Evolutionary conservation across 2,329 filamentous ascomycete species (phyloP), one percentile per base, ranked within the genome.

Genomic region (Trichoderma atroviride): DNA sequence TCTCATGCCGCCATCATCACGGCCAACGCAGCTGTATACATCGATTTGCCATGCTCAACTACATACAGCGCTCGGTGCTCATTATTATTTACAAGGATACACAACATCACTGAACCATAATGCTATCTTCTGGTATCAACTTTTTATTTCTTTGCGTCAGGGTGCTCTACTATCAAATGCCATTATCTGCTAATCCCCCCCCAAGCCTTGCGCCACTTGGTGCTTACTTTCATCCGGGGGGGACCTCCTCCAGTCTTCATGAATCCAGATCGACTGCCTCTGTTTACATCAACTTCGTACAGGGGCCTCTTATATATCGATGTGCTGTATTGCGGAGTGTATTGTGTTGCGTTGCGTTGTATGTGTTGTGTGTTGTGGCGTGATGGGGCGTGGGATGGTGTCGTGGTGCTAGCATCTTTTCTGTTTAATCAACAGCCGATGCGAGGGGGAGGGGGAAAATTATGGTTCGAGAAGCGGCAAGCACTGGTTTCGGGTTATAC

Each of bases 241-340:
- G 40, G 31, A n/a, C n/a, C 64, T 70, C 69, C 69, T 70, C 63
- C 69, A 47, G 57, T 68, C 69, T 68, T 67, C 60, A 14, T 65
- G 55, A 50, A 33, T 58, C 33, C 57, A 52, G 55, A 35, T 61
- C 68, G 57, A 65, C 56, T 55, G 19, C 37, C 61, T 69, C 50
- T 52, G 61, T 57, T n/a, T 53, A 60, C 35, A 69, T 69, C 68
- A 55, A 22, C 56, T 47, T 55, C 10, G 57, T 57, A 55, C 47
- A 65, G 61, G 35, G 35, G 40, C 40, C n/a, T 24, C 61, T 19
- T 59, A 24, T 57, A 55, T 31, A 62, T 57, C 63, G 33, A 65
- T 64, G 60, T 66, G 40, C 35, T 27, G 50, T 64, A 19, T 16
- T 65, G 43, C 24, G 52, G 13, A 27, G 52, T 55, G 24, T 27